These are phyloP conservation scores for Starmera dryadoides DNA, from an alignment of 805 yeast genomes.

Conservation along the genomic window DNA sequence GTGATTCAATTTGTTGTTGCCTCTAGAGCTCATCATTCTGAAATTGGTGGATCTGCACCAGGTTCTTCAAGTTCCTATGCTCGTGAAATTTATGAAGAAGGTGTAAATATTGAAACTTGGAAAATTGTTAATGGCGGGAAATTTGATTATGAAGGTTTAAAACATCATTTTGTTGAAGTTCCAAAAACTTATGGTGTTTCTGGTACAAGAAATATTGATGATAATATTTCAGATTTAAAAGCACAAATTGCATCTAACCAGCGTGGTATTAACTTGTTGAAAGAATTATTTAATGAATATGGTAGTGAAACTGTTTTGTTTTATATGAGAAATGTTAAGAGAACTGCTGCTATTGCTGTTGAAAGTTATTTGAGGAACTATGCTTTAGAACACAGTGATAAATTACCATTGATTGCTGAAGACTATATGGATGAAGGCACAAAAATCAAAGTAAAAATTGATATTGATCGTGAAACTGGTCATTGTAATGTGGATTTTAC, in stretches of 20 bases:
- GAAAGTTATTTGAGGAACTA: slow-evolving; percentile 25
- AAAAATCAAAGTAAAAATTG: slow-evolving; percentile 33
- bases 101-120: slow-evolving; percentile 46
- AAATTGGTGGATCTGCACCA: slow-evolving; percentile 52
- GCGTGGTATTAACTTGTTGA: slow-evolving; percentile 39
- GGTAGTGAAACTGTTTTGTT: slow-evolving; percentile 34
- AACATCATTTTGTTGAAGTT: slow-evolving; percentile 34
- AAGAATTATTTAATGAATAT: slow-evolving; percentile 36
- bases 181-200: slow-evolving; percentile 47
- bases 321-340: slow-evolving; percentile 39
- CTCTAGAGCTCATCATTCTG: slow-evolving; percentile 56
- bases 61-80: slow-evolving; percentile 53
- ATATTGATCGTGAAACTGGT: slow-evolving; percentile 30
- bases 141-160: slow-evolving; percentile 46
- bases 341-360: slow-evolving; percentile 42
- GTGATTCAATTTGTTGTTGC: slow-evolving; percentile 47
- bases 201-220: slow-evolving; percentile 47
- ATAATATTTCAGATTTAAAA: slow-evolving; percentile 42
- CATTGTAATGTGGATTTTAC: slow-evolving; percentile 44
- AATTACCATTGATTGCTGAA: slow-evolving; percentile 31
- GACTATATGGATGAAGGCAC: slow-evolving; percentile 55
- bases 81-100: slow-evolving; percentile 47
- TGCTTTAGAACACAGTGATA: slow-evolving; percentile 32
- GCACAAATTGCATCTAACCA: slow-evolving; percentile 46
- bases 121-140: slow-evolving; percentile 40